Percentiles rank a stretch among this genome's conserved stretches.
Conservation (phyloP, 2,329 filamentous ascomycete species). For the Zymoseptoria pseudotritici region DNA sequence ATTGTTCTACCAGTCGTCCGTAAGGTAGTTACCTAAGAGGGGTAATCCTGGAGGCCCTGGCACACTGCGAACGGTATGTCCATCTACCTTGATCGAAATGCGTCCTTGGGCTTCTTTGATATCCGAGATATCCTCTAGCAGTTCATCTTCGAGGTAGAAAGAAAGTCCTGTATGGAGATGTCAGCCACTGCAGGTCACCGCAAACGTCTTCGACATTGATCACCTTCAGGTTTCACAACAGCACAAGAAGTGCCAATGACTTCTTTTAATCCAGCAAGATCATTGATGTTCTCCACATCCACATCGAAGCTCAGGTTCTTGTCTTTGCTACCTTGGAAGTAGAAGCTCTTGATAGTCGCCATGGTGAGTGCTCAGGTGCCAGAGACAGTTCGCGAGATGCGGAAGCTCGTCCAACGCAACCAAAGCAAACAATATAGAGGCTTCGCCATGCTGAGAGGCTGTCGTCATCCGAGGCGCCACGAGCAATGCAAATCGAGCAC, state of each 20-base stretch:
- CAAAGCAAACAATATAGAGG: too few relatives aligned
- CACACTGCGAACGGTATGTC: slow-evolving; percentile 39
- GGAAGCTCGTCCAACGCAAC: too few relatives aligned
- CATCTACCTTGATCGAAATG: slow-evolving; percentile 41
- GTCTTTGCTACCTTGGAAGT: slow-evolving; percentile 16
- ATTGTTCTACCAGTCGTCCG: too few relatives aligned
- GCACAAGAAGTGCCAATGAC: slow-evolving; percentile 26
- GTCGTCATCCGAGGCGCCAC: too few relatives aligned
- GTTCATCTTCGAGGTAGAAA: slow-evolving; percentile 2
- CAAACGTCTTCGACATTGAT: background rate
- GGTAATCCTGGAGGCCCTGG: slow-evolving; percentile 8
- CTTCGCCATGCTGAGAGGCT: too few relatives aligned
- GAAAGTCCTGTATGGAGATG: slow-evolving; percentile 10
- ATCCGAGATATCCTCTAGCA: slow-evolving; percentile 10
- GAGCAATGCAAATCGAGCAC: too few relatives aligned
- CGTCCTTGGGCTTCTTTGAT: slow-evolving; percentile 14
- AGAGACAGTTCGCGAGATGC: too few relatives aligned
- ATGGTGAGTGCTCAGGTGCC: too few relatives aligned
- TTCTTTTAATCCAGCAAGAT: slow-evolving; percentile 22
- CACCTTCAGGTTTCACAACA: slow-evolving; percentile 26
- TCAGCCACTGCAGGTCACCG: background rate
- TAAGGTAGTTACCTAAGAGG: too few relatives aligned
- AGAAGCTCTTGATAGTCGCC: too few relatives aligned
- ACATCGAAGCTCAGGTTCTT: slow-evolving; percentile 18
- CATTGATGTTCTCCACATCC: slow-evolving; percentile 19